Evolutionary conservation across 2,329 filamentous ascomycete genomes (phyloP), one percentile per base, ranked within the genome.

Genomic region (Colletotrichum sp.): DNA sequence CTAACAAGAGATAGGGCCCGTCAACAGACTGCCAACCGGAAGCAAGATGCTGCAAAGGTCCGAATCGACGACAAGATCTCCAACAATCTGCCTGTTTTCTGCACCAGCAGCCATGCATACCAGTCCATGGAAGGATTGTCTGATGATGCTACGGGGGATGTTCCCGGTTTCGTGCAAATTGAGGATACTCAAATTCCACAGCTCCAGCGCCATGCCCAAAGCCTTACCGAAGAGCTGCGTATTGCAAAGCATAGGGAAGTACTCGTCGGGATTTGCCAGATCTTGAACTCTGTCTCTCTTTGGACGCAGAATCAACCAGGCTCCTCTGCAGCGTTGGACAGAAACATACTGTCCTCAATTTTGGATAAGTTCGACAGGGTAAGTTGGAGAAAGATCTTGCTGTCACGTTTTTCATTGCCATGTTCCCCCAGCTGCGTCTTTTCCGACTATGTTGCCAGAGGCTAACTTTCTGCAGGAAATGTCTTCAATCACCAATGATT

Each of bases 71-170:
- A 15, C 0, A 88, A 28, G 55, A 86, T 94, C 10, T 91, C 90
- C 0, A 82, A 82, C 10, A 86, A 85, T 1, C 84, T 94, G 1
- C 89, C 91, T 0, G 91, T 94, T 3, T 94, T 94, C 79, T 94
- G 92, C 76, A 90, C 93, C n/a, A 92, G 90, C 72, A 90, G 89
- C 64, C 85, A 89, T 63, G 91, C 89, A 0, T 94, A 93, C 71
- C 92, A 94, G 78, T 91, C 91, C 78, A 83, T 94, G 24, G 88
- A 89, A 57, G 91, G 93, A 1, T 7, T 72, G 3, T 8, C 44
- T 1, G 44, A 32, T 2, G 16, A 65, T 3, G 16, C 57, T 8
- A 26, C 85, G 83, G 8, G 85, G 90, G 3, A 83, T 86, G n/a
- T 39, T 39, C 36, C 36, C 3, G 91, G 92, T 0, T 94, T 93